Base-by-base conservation (phyloP, 1,284 basidiomycete species). In the Thecaphora thlaspeos region DNA sequence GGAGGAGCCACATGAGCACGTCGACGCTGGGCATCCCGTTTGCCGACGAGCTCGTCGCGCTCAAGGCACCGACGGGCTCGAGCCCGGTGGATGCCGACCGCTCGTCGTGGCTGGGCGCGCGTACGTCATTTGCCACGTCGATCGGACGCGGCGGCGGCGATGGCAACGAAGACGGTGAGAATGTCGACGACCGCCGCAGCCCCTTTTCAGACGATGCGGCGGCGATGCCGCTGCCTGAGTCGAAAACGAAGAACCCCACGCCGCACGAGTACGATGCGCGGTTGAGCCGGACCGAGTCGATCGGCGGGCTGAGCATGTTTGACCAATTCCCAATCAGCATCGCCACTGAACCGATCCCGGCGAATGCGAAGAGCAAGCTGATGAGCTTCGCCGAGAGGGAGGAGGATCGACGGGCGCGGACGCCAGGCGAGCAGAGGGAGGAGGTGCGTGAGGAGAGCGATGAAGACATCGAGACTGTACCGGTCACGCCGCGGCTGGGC, bases 1-100 rank as follows among this genome's bases (percentile, higher is more conserved):
- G 42, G 4, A 3, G 22, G n/a, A 37, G 28, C 1, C 48, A 51
- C 2, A 24, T 40, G 11, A 56, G 56, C 4, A 57, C 57, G 0
- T 60, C 48, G 23, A 65, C 57, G 0, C 40, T 65, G 17, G 62
- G 62, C 18, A 65, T 65, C 26, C 62, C 62, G 12, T 65, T 65
- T 23, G 57, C 53, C 1, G 57, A 60, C 3, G 48, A 57, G n/a
- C 57, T 58, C 10, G 57, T 65, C 28, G 58, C 48, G 0, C 43
- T 37, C 0, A 44, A 3, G 19, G 45, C 17, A 11, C 44, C 2
- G 23, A 48, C 28, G 49, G 54, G 14, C 19, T 32, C 4, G 32
- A 24, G 4, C 62, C 62, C 23, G 5, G 36, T 38, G n/a, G 46
- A n/a, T 9, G 46, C 21, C 4, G 46, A 47, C 26, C 46, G 46